A percentile compares a stretch with the other conserved stretches of the same genome.
Conservation (phyloP, 805 yeast genomes). For the Sugiyamaella mastotermitis region DNA sequence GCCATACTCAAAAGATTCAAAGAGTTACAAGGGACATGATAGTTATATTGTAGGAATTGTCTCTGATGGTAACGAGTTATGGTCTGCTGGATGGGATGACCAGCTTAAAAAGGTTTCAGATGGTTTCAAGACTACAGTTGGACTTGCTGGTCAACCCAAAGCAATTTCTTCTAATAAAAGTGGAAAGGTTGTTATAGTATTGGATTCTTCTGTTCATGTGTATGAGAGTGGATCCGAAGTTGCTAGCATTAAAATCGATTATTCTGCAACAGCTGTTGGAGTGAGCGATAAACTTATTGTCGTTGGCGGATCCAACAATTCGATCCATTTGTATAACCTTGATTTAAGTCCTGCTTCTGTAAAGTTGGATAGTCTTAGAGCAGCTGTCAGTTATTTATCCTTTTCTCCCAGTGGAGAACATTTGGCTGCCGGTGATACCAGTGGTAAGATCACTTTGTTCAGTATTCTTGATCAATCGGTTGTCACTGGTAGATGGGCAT, state of each 20-base stretch:
- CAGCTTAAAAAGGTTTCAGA: conserved; percentile 45
- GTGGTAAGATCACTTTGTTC: conserved; percentile 81
- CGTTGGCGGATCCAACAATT: conserved; percentile 42
- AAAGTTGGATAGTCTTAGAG: conserved; percentile 42
- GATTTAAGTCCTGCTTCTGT: conserved; percentile 25
- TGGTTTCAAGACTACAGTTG: conserved; percentile 20
- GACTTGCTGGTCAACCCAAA: conserved; percentile 45
- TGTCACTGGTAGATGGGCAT: conserved; percentile 86
- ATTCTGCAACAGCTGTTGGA: conserved; percentile 40
- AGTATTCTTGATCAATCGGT: conserved; percentile 47
- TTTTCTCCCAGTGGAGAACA: conserved; percentile 64
- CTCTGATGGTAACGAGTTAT: conserved; percentile 28
- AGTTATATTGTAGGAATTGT: conserved; percentile 61
- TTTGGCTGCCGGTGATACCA: conserved; percentile 78
- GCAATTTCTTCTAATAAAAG: conserved; percentile 34
- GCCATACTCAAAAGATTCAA: no score
- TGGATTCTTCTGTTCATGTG: conserved; percentile 38
- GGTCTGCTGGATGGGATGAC: conserved; percentile 89
- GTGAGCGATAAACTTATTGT: conserved; percentile 40
- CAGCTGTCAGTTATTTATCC: conserved; percentile 56
- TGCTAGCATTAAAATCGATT: conserved; percentile 30
- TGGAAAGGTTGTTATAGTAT: conserved; percentile 38
- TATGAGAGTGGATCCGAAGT: conserved; percentile 27
- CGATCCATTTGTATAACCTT: conserved; percentile 36
- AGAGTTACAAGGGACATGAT: conserved; percentile 42